Conservation (phyloP, 2,329 filamentous ascomycete genomes). For the Colletotrichum camelliae region DNA sequence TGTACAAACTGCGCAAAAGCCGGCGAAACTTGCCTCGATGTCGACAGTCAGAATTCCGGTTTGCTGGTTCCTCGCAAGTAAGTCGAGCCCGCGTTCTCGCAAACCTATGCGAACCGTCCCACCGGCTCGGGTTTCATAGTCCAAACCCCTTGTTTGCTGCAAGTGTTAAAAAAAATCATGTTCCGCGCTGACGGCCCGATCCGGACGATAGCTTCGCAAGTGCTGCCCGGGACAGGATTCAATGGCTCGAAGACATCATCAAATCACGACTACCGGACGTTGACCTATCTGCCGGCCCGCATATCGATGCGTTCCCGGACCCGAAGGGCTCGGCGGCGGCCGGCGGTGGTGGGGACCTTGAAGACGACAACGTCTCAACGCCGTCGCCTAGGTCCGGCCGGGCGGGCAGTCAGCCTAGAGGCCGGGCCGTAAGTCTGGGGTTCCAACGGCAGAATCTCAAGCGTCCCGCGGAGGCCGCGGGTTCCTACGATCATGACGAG, state of each 20-base stretch:
- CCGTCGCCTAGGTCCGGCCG: background rate
- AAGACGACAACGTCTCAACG: background rate
- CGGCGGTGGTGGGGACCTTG: conserved; percentile 10
- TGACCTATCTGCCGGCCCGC: conserved; percentile 32
- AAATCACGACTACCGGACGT: conserved; percentile 30
- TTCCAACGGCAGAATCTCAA: background rate
- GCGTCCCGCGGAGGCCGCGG: background rate
- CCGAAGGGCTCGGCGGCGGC: background rate
- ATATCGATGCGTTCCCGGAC: conserved; percentile 27
- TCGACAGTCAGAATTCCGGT: conserved; percentile 39
- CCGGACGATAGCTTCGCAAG: conserved; percentile 22
- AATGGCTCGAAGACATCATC: conserved; percentile 39
- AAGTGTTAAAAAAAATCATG: background rate
- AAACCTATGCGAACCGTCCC: background rate
- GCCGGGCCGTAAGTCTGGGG: background rate
- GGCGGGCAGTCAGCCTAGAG: background rate
- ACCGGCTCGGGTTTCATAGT: background rate
- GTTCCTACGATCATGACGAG: conserved; percentile 51
- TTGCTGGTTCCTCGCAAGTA: conserved; percentile 39
- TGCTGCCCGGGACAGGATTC: conserved; percentile 33
- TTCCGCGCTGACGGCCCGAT: background rate
- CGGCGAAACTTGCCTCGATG: conserved; percentile 38
- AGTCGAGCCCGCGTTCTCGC: background rate
- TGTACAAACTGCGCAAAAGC: conserved; percentile 42
- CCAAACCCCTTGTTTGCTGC: background rate